These are phyloP conservation scores for Boletus fagicola DNA, from an alignment of 768 basidiomycete species.

Conservation along the genomic window DNA sequence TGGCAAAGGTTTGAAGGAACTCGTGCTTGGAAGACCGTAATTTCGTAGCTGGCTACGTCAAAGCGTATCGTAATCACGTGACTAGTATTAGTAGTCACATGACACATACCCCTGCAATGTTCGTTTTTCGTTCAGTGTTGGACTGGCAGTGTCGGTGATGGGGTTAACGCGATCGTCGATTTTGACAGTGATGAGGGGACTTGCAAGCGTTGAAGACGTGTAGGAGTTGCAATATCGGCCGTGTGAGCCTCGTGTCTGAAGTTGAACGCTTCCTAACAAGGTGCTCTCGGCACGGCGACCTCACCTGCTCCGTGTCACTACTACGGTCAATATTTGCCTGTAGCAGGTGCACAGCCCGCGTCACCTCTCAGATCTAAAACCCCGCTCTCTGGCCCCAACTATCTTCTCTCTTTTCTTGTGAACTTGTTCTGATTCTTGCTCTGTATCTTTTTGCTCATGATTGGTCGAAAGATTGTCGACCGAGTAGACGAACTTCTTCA, in stretches of 20 bases:
- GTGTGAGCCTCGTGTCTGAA: conserved; percentile 12
- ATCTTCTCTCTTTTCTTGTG: conserved; percentile 19
- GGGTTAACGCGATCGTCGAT: background rate
- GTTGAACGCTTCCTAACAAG: background rate
- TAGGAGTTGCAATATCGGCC: background rate
- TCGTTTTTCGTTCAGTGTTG: background rate
- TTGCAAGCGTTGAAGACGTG: background rate
- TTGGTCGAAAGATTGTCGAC: conserved; percentile 27
- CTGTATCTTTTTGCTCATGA: conserved; percentile 21
- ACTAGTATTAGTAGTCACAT: conserved; percentile 3
- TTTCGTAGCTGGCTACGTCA: background rate
- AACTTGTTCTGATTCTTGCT: conserved; percentile 9
- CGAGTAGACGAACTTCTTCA: conserved; percentile 25
- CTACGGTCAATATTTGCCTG: background rate
- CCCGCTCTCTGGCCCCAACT: conserved; percentile 16
- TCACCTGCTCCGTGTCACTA: background rate
- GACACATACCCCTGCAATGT: conserved; percentile 8
- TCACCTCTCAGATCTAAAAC: background rate
- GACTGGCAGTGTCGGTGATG: background rate
- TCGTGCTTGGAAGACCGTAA: conserved; percentile 29
- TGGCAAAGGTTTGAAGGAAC: conserved; percentile 32
- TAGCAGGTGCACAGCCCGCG: conserved; percentile 4
- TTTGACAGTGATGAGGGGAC: background rate
- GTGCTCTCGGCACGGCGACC: background rate
- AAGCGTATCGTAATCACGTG: background rate